Conservation (phyloP, 768 basidiomycete species). For the Xerocomellus intermedius region DNA sequence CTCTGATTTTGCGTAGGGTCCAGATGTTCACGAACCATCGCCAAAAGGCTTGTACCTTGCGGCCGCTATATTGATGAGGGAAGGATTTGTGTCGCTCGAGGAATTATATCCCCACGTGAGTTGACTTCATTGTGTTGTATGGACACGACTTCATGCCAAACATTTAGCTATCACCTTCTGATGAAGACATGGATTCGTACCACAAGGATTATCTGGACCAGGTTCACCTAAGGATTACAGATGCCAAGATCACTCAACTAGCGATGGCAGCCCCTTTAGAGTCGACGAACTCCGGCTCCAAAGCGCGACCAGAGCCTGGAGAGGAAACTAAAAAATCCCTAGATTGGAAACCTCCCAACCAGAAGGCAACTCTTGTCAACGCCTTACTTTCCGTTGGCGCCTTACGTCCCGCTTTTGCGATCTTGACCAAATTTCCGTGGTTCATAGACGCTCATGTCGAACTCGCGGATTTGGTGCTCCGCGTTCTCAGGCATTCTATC, state of each 20-base stretch:
- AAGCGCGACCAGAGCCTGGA: slow-evolving; percentile 39
- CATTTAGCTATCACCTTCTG: slow-evolving; percentile 65
- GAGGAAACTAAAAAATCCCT: slow-evolving; percentile 35
- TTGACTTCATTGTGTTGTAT: slow-evolving; percentile 6
- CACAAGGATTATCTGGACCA: slow-evolving; percentile 63
- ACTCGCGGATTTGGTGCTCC: slow-evolving; percentile 83
- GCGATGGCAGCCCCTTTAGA: slow-evolving; percentile 85
- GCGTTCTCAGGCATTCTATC: slow-evolving; percentile 68
- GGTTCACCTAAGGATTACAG: slow-evolving; percentile 62
- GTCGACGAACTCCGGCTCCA: slow-evolving; percentile 41
- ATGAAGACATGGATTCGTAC: slow-evolving; percentile 70
- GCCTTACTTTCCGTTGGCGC: slow-evolving; percentile 89
- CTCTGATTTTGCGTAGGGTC: slow-evolving; percentile 39
- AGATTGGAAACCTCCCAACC: slow-evolving; percentile 55
- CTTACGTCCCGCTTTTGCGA: slow-evolving; percentile 69
- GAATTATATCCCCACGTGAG: slow-evolving; percentile 93
- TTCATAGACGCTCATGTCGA: slow-evolving; percentile 77
- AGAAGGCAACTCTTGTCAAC: slow-evolving; percentile 74
- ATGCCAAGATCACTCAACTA: slow-evolving; percentile 70
- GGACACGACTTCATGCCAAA: slow-evolving; percentile 5
- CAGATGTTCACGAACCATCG: slow-evolving; percentile 57
- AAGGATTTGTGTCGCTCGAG: slow-evolving; percentile 82
- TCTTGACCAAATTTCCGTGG: slow-evolving; percentile 85
- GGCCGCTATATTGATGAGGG: slow-evolving; percentile 85
- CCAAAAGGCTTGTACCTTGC: slow-evolving; percentile 77